These are phyloP conservation scores for Acacia acuminata DNA, from an alignment of 306 rosid genomes.

Conservation along the genomic window DNA sequence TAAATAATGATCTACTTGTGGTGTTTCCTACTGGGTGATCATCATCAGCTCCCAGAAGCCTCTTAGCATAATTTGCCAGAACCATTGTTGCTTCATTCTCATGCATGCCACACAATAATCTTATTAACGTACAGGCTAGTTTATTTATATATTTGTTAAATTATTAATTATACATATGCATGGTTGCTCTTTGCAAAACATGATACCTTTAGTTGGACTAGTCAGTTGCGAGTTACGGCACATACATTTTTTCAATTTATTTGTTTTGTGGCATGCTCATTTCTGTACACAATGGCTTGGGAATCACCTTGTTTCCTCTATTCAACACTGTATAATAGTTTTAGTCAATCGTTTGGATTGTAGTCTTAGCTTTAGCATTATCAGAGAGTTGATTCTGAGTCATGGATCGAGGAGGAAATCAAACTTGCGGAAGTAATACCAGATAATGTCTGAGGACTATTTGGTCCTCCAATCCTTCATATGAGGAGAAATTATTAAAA, in stretches of 20 bases:
- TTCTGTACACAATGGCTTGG: slow-evolving; percentile 5
- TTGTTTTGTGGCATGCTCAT: not conserved
- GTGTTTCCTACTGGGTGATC: not conserved
- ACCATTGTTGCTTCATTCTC: not conserved
- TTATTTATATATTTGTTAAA: not conserved
- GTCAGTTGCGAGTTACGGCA: slow-evolving; percentile 19
- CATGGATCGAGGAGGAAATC: not conserved
- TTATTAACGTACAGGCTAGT: not conserved
- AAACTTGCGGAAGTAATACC: too few species aligned
- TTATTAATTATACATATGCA: not conserved
- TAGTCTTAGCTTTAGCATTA: not conserved
- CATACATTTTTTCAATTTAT: not conserved
- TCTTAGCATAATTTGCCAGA: not conserved
- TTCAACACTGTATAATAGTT: slow-evolving; percentile 28
- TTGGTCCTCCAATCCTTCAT: too few species aligned
- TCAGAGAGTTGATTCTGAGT: not conserved
- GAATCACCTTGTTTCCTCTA: slow-evolving; percentile 5
- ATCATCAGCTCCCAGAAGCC: not conserved
- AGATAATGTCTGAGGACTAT: too few species aligned
- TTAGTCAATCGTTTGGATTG: slow-evolving; percentile 12
- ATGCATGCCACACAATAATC: not conserved
- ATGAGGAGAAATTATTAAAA: too few species aligned
- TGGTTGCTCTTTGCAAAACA: slow-evolving; percentile 18
- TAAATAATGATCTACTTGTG: not conserved
- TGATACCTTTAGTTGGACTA: slow-evolving; percentile 20